phyloP scores from a whole-genome alignment of 805 yeast genomes.

The Yarrowia keelungensis region DNA sequence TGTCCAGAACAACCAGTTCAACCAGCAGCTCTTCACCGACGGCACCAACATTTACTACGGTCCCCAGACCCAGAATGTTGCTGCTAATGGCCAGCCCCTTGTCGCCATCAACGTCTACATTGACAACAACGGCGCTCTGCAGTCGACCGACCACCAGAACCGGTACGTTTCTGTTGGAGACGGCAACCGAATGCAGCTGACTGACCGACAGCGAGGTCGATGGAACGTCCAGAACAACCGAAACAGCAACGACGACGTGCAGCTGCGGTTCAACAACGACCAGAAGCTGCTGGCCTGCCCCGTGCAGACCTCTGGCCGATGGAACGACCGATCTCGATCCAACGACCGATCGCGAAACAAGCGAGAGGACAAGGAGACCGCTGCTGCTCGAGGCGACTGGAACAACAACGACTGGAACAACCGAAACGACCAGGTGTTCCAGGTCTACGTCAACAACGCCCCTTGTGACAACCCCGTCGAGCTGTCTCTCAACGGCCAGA shows the following conservation, averaged over 20 bases:
- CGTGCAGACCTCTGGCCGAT: slow-evolving; percentile 5
- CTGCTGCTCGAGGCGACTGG: slow-evolving; percentile 5
- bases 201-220: slow-evolving; percentile 4
- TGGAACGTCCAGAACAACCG: slow-evolving; percentile 9
- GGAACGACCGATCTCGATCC: neutral
- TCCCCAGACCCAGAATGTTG: neutral
- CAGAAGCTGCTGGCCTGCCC: slow-evolving; percentile 23
- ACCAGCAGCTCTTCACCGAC: slow-evolving; percentile 35
- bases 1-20: slow-evolving; percentile 1
- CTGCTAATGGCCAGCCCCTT: slow-evolving; percentile 6
- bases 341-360: neutral
- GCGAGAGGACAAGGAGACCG: slow-evolving; percentile 3
- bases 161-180: slow-evolving; percentile 9
- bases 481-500: slow-evolving; percentile 30
- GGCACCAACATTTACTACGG: slow-evolving; percentile 29
- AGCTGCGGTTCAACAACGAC: slow-evolving; percentile 16
- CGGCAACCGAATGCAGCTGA: slow-evolving; percentile 12
- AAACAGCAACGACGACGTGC: slow-evolving; percentile 6
- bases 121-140: slow-evolving; percentile 13
- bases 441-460: slow-evolving; percentile 32
- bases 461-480: slow-evolving; percentile 17
- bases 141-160: slow-evolving; percentile 1
- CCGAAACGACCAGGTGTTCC: slow-evolving; percentile 7
- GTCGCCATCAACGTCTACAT: slow-evolving; percentile 10
- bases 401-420: neutral